Conservation (phyloP, 140 eudicot species). For the Flaveria floridana region DNA sequence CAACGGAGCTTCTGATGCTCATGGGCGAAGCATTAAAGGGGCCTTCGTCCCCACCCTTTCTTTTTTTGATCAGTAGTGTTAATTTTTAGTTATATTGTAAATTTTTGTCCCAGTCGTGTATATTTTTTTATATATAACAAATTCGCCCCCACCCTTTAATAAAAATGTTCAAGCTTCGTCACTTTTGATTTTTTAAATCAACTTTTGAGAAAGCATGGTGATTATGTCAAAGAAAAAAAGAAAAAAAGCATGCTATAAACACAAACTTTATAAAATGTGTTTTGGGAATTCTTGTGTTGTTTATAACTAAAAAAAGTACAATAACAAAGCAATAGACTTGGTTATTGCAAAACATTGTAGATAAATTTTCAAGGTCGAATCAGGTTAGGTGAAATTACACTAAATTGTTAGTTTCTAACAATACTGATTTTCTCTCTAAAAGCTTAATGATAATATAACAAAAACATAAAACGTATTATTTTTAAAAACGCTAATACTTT, state of each 20-base stretch:
- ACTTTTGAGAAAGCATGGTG: conserved; percentile 9
- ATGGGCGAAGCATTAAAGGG: too few relatives aligned
- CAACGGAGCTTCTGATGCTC: not conserved
- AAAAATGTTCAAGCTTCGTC: too few relatives aligned
- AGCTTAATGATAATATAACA: not conserved
- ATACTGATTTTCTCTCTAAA: too few relatives aligned
- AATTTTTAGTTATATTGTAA: too few relatives aligned
- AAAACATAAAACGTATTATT: too few relatives aligned
- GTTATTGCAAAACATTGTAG: not conserved
- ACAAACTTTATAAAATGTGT: not conserved
- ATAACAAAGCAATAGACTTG: conserved; percentile 7
- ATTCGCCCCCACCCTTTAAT: too few relatives aligned
- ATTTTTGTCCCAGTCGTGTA: too few relatives aligned
- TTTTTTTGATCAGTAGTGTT: too few relatives aligned
- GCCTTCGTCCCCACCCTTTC: too few relatives aligned
- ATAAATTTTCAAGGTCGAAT: not conserved
- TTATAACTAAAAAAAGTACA: not conserved
- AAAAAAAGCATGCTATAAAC: not conserved
- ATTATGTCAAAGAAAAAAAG: not conserved
- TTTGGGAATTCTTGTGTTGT: not conserved
- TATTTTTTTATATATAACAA: too few relatives aligned
- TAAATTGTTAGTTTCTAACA: not conserved
- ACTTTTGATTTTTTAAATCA: not conserved
- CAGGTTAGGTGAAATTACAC: too few relatives aligned
- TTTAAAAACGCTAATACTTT: too few relatives aligned